Base-by-base conservation (phyloP, 2,329 filamentous ascomycete species). In the Fusarium nurragi region DNA sequence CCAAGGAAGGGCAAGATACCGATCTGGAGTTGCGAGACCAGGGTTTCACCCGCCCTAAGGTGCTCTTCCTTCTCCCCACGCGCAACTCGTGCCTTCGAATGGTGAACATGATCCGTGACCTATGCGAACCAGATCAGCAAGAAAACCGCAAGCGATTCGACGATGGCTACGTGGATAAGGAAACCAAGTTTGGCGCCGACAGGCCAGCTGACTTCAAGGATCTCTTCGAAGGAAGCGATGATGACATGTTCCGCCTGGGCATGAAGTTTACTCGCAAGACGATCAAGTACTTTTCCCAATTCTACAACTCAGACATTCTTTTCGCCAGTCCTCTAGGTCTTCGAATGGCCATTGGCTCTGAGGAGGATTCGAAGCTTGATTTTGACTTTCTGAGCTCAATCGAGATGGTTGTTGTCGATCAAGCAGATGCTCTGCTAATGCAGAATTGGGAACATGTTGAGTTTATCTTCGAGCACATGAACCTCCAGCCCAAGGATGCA, bases 391-490 rank as follows among this genome's bases (percentile, higher is more conserved):
- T 99, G 14, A 94, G 91, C 55, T 98, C 94, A 2, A 92, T 99
- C 71, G 95, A 99, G 78, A 78, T 99, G 48, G 88, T 95, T 28
- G 84, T 98, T 43, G 84, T 97, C 60, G 95, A 99, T 76, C 94
- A 98, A 77, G 90, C 93, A 13, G 94, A 98, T 77, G 93, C 93
- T 0, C 86, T 97, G 38, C 86, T 97, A 10, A 97, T 97, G 93
- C 95, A 99, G 77, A 98, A 97, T 76, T 98, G 94, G 94, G 93
- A 97, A 73, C 94, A 99, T 74, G 87, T 97, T 60, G 92, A 96
- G 76, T 92, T 91, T 75, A 91, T 97, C 70, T 94, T 98, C 73
- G 88, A 92, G 64, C 92, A 97, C 75, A 85, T 99, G 63, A 99
- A 99, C 76, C 83, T 91, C 21, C 92, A 97, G 71, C 94, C 95